phyloP scores from a whole-genome alignment of 805 yeast genomes.

The Ogataea angusta region DNA sequence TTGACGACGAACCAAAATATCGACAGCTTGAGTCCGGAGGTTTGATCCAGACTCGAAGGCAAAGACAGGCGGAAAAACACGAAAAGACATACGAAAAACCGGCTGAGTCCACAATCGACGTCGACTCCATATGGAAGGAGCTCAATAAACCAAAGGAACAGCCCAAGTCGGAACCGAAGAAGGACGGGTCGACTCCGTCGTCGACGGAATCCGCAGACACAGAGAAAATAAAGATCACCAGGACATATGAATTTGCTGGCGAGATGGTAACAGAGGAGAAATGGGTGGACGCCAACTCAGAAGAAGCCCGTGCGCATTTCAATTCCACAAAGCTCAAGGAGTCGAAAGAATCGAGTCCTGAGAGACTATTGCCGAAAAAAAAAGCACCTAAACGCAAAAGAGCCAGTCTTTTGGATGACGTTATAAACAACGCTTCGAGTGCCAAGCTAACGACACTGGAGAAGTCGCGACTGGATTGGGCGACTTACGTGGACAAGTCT shows the following conservation, averaged over 20 bases:
- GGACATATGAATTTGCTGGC: conserved; percentile 89
- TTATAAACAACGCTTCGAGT: conserved; percentile 63
- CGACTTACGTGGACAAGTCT: conserved; percentile 82
- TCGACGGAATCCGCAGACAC: conserved; percentile 27
- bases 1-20: conserved; percentile 38
- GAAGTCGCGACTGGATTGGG: conserved; percentile 93
- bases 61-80: conserved; percentile 40
- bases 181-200: not conserved
- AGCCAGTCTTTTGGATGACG: conserved; percentile 73
- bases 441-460: conserved; percentile 87
- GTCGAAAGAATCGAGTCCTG: conserved; percentile 3
- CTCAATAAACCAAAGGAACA: conserved; percentile 36
- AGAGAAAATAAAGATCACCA: conserved; percentile 58
- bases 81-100: conserved; percentile 20
- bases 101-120: conserved; percentile 35
- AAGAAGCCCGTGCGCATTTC: conserved; percentile 82
- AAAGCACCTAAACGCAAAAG: conserved; percentile 56
- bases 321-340: conserved; percentile 40
- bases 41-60: conserved; percentile 66
- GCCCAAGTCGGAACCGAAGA: not conserved
- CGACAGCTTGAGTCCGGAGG: conserved; percentile 61
- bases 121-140: conserved; percentile 54
- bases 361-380: conserved; percentile 8
- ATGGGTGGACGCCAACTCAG: conserved; percentile 70
- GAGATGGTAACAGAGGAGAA: conserved; percentile 74